Percentiles rank a stretch among this genome's conserved stretches.
These are phyloP conservation scores for Colletotrichum phormii DNA, from an alignment of 2,329 filamentous ascomycete genomes.

Conservation along the genomic window DNA sequence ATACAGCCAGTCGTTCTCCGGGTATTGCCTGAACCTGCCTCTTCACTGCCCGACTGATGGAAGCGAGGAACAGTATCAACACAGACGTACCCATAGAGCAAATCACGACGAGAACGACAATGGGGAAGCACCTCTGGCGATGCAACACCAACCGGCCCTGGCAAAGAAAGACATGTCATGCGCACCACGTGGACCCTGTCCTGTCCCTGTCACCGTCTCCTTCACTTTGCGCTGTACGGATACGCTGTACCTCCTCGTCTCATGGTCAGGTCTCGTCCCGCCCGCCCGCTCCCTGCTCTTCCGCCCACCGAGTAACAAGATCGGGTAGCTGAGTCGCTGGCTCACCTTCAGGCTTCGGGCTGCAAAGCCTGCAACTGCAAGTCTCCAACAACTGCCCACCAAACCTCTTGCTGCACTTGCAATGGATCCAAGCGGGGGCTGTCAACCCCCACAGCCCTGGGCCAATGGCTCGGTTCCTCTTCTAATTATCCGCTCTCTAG, in stretches of 20 bases:
- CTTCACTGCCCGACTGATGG: not conserved
- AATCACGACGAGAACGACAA: not conserved
- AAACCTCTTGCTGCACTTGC: not conserved
- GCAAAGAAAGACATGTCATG: conserved; percentile 28
- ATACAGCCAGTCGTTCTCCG: not conserved
- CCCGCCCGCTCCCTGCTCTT: conserved; percentile 27
- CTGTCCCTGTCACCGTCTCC: conserved; percentile 20
- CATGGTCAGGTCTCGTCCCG: conserved; percentile 19
- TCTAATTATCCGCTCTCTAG: conserved; percentile 16
- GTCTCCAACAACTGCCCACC: not conserved
- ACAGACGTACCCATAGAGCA: not conserved
- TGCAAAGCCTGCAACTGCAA: not conserved
- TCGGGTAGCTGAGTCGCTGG: conserved; percentile 26
- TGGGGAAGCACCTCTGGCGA: conserved; percentile 1
- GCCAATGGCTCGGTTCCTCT: conserved; percentile 21
- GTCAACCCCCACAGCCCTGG: not conserved
- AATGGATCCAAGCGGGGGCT: not conserved
- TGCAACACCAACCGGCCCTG: conserved; percentile 18
- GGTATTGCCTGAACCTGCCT: not conserved
- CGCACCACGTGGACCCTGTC: conserved; percentile 39
- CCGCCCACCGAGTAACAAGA: conserved; percentile 31
- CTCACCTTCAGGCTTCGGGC: conserved; percentile 13
- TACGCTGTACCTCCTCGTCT: conserved; percentile 16
- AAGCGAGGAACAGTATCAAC: not conserved
- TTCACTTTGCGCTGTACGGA: conserved; percentile 9